Conservation (phyloP, 2,329 filamentous ascomycete genomes). For the Cladophialophora bantiana region DNA sequence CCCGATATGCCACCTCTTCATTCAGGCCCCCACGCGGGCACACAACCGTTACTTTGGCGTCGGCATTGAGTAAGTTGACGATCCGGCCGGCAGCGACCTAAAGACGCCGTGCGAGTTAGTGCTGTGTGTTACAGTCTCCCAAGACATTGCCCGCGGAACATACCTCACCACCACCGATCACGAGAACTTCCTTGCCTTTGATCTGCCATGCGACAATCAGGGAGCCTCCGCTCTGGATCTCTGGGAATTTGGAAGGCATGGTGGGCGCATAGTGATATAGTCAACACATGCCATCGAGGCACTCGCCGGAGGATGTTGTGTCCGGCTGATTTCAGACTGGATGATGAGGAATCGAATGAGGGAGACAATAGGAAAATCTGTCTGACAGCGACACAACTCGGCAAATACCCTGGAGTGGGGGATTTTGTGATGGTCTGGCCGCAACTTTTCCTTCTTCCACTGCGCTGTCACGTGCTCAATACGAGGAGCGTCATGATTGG, state of each 20-base stretch:
- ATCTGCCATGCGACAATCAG: constrained; percentile 97
- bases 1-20: constrained; percentile 83
- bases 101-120: constrained; percentile 33
- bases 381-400: background rate
- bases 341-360: constrained; percentile 29
- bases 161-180: constrained; percentile 95
- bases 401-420: background rate
- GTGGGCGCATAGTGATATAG: constrained; percentile 33
- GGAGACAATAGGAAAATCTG: background rate
- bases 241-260: constrained; percentile 69
- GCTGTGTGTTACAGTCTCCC: constrained; percentile 2
- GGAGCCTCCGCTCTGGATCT: constrained; percentile 88
- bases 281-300: constrained; percentile 25
- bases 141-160: constrained; percentile 42
- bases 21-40: constrained; percentile 82
- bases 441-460: background rate
- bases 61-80: constrained; percentile 91
- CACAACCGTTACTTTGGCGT: constrained; percentile 86
- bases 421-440: background rate
- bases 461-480: background rate
- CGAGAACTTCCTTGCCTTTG: constrained; percentile 84
- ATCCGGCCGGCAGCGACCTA: constrained; percentile 96
- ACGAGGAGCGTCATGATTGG: background rate
- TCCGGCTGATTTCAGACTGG: constrained; percentile 1
- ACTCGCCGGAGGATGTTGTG: background rate